Percentiles rank a stretch among this genome's conserved stretches.
These are phyloP conservation scores for Ogataea pini DNA, from an alignment of 805 yeast species.

Conservation along the genomic window DNA sequence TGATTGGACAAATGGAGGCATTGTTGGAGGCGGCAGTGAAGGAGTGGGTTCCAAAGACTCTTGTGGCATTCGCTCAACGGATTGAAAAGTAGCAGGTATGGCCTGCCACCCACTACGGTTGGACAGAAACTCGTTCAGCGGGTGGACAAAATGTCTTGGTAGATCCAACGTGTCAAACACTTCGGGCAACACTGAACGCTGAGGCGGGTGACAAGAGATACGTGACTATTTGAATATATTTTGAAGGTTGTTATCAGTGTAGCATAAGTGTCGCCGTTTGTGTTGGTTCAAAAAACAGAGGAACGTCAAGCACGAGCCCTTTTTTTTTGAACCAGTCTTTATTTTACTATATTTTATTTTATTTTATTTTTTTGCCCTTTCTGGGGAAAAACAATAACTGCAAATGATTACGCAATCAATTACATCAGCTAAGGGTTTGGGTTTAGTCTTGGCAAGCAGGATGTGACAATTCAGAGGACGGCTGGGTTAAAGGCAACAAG, in stretches of 20 bases:
- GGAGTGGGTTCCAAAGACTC: too few relatives aligned
- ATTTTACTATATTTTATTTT: not conserved
- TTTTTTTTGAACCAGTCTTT: not conserved
- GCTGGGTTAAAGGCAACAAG: not conserved
- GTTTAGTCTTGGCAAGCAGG: not conserved
- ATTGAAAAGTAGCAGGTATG: too few relatives aligned
- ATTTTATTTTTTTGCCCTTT: not conserved
- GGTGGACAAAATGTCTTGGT: constrained; percentile 10
- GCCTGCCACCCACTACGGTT: constrained; percentile 1
- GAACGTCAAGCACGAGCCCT: not conserved
- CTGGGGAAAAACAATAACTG: not conserved
- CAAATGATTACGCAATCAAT: not conserved
- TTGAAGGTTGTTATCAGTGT: not conserved
- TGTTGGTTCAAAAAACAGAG: not conserved
- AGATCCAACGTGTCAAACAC: constrained; percentile 20
- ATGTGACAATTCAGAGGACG: not conserved
- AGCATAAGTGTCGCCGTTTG: not conserved
- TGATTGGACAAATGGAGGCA: not conserved
- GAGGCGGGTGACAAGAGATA: not conserved
- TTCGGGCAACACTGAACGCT: constrained; percentile 4
- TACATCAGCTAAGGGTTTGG: not conserved
- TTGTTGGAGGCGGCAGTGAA: too few relatives aligned
- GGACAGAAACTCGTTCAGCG: constrained; percentile 7
- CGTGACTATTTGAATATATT: not conserved
- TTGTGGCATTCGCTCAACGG: not conserved